phyloP scores from a whole-genome alignment of 805 yeast species.

The Metschnikowia dekortorum region DNA sequence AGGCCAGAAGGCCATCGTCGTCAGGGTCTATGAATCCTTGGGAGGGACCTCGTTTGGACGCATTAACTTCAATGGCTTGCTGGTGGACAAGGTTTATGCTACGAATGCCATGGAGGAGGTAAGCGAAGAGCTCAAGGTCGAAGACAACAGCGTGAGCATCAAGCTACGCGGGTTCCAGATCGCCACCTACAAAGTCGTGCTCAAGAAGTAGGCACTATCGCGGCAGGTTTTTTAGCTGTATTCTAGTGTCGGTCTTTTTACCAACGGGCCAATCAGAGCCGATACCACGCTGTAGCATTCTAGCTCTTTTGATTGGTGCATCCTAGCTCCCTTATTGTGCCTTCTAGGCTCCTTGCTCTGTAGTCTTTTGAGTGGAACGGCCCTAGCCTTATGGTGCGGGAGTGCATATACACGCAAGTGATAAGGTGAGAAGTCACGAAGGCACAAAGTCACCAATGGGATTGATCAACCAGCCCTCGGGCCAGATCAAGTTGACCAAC shows the following conservation, averaged over 20 bases:
- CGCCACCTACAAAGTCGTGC: conserved; percentile 53
- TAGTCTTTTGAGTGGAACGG: neutral
- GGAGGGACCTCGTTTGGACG: conserved; percentile 70
- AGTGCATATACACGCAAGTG: neutral
- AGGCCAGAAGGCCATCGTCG: conserved; percentile 46
- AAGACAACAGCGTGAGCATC: conserved; percentile 35
- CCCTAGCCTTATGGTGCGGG: neutral
- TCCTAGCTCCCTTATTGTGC: no score
- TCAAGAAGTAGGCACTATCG: conserved; percentile 15
- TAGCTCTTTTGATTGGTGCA: no score
- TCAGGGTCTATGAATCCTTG: conserved; percentile 80
- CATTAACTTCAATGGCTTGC: conserved; percentile 40
- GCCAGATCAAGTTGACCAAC: conserved; percentile 87
- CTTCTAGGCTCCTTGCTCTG: no score
- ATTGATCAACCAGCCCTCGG: conserved; percentile 77
- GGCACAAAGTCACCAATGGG: conserved; percentile 24
- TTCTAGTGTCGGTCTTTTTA: no score
- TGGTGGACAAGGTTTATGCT: conserved; percentile 45
- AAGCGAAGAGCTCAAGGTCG: conserved; percentile 35
- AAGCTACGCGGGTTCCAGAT: conserved; percentile 74
- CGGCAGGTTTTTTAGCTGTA: neutral
- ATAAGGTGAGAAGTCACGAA: neutral
- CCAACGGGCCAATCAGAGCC: no score
- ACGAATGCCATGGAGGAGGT: conserved; percentile 60
- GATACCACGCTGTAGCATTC: no score